Conservation (phyloP, 2,329 filamentous ascomycete species). For the Fusarium sarcochroum region DNA sequence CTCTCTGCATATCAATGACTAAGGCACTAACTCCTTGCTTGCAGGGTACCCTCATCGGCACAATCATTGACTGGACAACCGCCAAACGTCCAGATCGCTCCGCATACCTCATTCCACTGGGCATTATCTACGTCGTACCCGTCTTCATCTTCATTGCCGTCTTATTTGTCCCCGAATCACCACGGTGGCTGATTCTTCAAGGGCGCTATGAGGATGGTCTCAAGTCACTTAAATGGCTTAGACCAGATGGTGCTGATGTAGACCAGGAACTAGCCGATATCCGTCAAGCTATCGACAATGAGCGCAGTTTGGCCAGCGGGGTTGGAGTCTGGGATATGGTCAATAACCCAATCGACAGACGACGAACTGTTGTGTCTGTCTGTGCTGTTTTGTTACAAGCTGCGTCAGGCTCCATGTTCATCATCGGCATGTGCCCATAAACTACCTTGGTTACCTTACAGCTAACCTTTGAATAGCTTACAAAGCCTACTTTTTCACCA, state of each 20-base stretch:
- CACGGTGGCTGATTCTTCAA: conserved; percentile 42
- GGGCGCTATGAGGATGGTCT: conserved; percentile 38
- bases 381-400: conserved; percentile 39
- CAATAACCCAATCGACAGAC: conserved; percentile 32
- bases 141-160: conserved; percentile 19
- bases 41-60: conserved; percentile 40
- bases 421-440: conserved; percentile 34
- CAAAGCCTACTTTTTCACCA: conserved; percentile 46
- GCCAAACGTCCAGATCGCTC: conserved; percentile 40
- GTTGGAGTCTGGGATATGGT: conserved; percentile 43
- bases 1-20: neutral
- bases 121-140: conserved; percentile 40
- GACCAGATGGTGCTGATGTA: conserved; percentile 23
- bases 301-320: conserved; percentile 15
- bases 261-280: conserved; percentile 36
- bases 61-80: conserved; percentile 44
- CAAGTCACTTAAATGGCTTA: conserved; percentile 34
- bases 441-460: accelerated
- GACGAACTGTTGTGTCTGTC: conserved; percentile 37
- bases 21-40: neutral
- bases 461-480: conserved; percentile 27
- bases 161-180: conserved; percentile 43
- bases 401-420: conserved; percentile 44
- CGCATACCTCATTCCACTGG: conserved; percentile 41
- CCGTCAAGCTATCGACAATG: conserved; percentile 31